Evolutionary conservation across 805 yeast species (phyloP), one percentile per base, ranked within the genome.

Genomic region (Yarrowia osloensis): DNA sequence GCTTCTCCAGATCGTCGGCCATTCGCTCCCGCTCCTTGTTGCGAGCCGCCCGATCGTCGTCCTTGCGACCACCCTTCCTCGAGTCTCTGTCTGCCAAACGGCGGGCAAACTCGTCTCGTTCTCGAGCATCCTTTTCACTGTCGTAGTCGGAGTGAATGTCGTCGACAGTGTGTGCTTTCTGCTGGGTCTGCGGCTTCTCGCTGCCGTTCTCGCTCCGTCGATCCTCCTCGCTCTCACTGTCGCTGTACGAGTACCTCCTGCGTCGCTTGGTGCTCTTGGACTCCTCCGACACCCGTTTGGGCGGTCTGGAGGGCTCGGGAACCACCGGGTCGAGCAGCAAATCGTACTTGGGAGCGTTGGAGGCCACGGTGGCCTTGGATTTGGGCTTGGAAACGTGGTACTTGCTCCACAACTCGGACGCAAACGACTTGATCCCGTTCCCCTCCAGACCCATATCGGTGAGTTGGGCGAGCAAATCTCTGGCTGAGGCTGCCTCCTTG

Each of bases 161-260:
- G 81, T 83, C 73, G 71, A 79, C 55, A 1, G 69, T 67, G 76
- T 82, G 65, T 84, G 87, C 42, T 83, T 84, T 7, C 3, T 67
- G 39, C 8, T 6, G n/a, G 17, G 13, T 15, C 3, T 13, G 35
- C 5, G 26, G n/a, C 11, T 54, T 37, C 17, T 19, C 37, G 22
- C 11, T 35, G 26, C 21, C 28, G 15, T 6, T 11, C 19, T 17
- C 15, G 7, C 22, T 15, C 3, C 4, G 26, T 29, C 6, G n/a
- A 17, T 54, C 31, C 12, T 40, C 63, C 46, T 39, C 49, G 4
- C 19, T 21, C 12, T 26, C 47, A 11, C 49, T 40, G 21, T 35
- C 61, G 21, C 61, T 54, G 22, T 31, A 31, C 6, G 42, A 33
- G 15, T 35, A 26, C 17, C 61, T 39, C 50, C 55, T 55, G 67